Percentiles rank a stretch among this genome's conserved stretches.
phyloP scores from a whole-genome alignment of 2,329 filamentous ascomycete genomes.

The Aureobasidium uvarum region DNA sequence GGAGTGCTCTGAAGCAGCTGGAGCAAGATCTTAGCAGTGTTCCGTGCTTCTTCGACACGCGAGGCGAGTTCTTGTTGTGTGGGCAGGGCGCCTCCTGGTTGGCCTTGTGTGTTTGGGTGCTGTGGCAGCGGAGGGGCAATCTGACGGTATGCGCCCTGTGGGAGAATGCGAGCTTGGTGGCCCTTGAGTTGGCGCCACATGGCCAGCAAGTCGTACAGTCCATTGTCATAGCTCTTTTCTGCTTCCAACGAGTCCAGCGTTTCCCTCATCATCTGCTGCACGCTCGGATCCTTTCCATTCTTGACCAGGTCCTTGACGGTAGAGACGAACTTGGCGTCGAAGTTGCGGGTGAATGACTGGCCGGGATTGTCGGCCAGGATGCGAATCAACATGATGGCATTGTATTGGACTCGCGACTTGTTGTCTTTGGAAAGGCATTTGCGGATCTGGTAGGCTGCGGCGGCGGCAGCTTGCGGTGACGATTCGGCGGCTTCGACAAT shows the following conservation, averaged over 20 bases:
- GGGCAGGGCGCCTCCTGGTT: slow-evolving; percentile 54
- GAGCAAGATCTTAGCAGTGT: slow-evolving; percentile 85
- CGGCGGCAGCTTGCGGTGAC: slow-evolving; percentile 77
- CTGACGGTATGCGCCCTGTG: slow-evolving; percentile 16
- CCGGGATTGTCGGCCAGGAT: slow-evolving; percentile 93
- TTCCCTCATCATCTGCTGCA: slow-evolving; percentile 83
- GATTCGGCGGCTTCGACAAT: slow-evolving; percentile 97
- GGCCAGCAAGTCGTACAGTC: slow-evolving; percentile 65
- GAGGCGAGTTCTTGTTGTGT: slow-evolving; percentile 72
- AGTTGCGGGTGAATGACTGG: slow-evolving; percentile 80
- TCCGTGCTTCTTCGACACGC: slow-evolving; percentile 84
- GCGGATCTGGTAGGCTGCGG: slow-evolving; percentile 76
- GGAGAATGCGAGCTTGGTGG: slow-evolving; percentile 30
- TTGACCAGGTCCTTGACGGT: slow-evolving; percentile 73
- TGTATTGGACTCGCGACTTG: slow-evolving; percentile 71
- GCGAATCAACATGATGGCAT: slow-evolving; percentile 90
- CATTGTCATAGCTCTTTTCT: slow-evolving; percentile 70
- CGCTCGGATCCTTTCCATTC: slow-evolving; percentile 67
- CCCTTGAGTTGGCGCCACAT: slow-evolving; percentile 93
- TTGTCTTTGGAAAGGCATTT: slow-evolving; percentile 76
- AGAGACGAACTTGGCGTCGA: slow-evolving; percentile 80
- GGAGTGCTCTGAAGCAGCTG: slow-evolving; percentile 88
- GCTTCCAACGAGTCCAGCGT: slow-evolving; percentile 75
- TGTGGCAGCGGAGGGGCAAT: neutral
- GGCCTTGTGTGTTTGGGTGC: slow-evolving; percentile 29